A percentile compares a stretch with the other conserved stretches of the same genome.
Evolutionary conservation across 1,139 yeast genomes (phyloP).

Genomic region (Geotrichum klebahnii): DNA sequence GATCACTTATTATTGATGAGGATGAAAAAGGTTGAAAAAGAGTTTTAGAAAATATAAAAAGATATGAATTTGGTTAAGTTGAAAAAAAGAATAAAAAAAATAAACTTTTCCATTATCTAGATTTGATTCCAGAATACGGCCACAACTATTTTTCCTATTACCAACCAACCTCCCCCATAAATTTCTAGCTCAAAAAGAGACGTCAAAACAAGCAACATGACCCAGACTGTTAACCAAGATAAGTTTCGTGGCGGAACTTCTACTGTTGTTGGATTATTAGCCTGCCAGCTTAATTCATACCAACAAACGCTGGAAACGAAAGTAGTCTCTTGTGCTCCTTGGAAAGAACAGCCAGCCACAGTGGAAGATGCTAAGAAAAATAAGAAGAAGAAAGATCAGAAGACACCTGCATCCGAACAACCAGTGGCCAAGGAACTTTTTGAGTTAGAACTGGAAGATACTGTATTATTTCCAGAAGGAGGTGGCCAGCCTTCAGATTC

Average conservation of each 20-base stretch:
- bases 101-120: too few relatives aligned
- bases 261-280: constrained; percentile 72
- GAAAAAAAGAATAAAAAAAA: too few relatives aligned
- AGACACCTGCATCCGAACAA: too few relatives aligned
- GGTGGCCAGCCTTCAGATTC: constrained; percentile 84
- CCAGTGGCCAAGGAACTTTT: constrained; percentile 35
- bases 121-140: too few relatives aligned
- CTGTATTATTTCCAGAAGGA: constrained; percentile 76
- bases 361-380: background rate
- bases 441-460: constrained; percentile 70
- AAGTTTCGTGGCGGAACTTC: constrained; percentile 23
- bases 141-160: too few relatives aligned
- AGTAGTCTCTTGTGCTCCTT: constrained; percentile 54
- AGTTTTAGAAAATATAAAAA: too few relatives aligned
- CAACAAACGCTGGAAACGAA: constrained; percentile 55
- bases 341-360: background rate
- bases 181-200: too few relatives aligned
- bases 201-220: too few relatives aligned
- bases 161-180: too few relatives aligned
- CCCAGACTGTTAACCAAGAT: background rate
- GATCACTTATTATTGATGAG: too few relatives aligned
- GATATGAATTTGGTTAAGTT: too few relatives aligned
- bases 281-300: constrained; percentile 78
- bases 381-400: background rate
- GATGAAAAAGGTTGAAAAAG: too few relatives aligned